These are phyloP conservation scores for Verticillium dahliae DNA, from an alignment of 2,329 filamentous ascomycete species.

Conservation along the genomic window DNA sequence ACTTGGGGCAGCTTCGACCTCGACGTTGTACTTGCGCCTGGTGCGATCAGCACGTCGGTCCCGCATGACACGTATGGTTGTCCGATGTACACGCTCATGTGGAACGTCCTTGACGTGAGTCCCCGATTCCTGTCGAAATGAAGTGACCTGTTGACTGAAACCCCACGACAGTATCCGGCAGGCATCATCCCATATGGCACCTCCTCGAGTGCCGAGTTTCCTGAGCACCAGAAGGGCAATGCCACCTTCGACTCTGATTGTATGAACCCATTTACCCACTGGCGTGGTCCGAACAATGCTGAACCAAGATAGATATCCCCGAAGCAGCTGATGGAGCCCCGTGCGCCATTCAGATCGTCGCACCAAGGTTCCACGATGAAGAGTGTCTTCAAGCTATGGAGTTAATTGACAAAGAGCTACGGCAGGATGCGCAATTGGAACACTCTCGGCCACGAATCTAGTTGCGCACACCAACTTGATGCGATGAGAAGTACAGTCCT, in stretches of 20 bases:
- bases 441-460: neutral
- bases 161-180: slow-evolving; percentile 34
- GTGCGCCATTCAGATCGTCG: slow-evolving; percentile 37
- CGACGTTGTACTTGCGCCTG: slow-evolving; percentile 42
- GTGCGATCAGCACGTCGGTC: slow-evolving; percentile 42
- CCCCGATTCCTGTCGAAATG: neutral
- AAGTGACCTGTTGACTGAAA: neutral
- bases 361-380: slow-evolving; percentile 39
- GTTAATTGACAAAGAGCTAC: slow-evolving; percentile 18
- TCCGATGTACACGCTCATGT: slow-evolving; percentile 38
- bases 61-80: slow-evolving; percentile 42
- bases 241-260: slow-evolving; percentile 23
- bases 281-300: neutral
- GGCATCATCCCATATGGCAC: slow-evolving; percentile 38
- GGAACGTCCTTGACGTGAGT: slow-evolving; percentile 39
- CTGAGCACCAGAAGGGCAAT: slow-evolving; percentile 17
- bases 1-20: slow-evolving; percentile 33
- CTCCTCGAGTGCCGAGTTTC: slow-evolving; percentile 33
- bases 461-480: too few species aligned
- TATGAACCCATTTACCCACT: slow-evolving; percentile 13
- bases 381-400: slow-evolving; percentile 27
- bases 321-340: slow-evolving; percentile 33
- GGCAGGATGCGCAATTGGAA: neutral
- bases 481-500: too few species aligned
- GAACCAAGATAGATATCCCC: slow-evolving; percentile 23